Base-by-base conservation (phyloP, 805 yeast species). In the Candida alai region DNA sequence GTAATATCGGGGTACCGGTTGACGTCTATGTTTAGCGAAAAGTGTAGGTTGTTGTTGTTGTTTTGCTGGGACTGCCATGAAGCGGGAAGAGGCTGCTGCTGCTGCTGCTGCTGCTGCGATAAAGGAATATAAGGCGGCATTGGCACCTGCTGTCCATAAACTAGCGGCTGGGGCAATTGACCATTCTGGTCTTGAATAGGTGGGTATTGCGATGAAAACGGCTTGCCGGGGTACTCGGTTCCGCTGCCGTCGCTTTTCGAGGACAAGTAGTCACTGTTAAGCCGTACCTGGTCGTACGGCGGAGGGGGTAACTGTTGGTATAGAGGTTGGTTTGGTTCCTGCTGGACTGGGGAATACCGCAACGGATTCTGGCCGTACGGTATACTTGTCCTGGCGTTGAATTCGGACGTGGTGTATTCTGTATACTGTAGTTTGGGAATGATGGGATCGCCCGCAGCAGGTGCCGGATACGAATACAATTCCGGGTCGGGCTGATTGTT, bases 1-100 rank as follows among this genome's bases (percentile, higher is more conserved):
- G 70, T 64, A 39, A 64, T 45, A 34, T 63, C 70, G 4, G 67
- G 65, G 40, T 55, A 64, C 24, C 49, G 53, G 33, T 50, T 45
- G 14, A 39, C 19, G 16, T 40, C 40, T 7, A 41, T 14, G 15
- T 28, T 26, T 26, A 26, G 17, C 4, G 28, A 26, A 19, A 26
- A 26, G 17, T 26, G 28, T 9, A 26, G 11, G 19, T 26, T 26
- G 19, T 19, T 13, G 17, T 26, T 26, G 6, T 6, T 12, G 10
- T 9, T 11, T 9, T n/a, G 8, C 17, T 12, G 28, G 9, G 17
- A 9, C 17, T 11, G 28, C 16, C 14, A 22, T 30, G 24, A 13
- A 14, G 23, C 20, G 11, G 24, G 9, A 12, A 23, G 34, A 15
- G 15, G 26, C 16, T 30, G 34, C 8, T 21, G 26, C 17, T 21